A percentile compares a stretch with the other conserved stretches of the same genome.
These are phyloP conservation scores for Stereocaulon alpinum DNA, from an alignment of 495 filamentous ascomycete species.

Conservation along the genomic window DNA sequence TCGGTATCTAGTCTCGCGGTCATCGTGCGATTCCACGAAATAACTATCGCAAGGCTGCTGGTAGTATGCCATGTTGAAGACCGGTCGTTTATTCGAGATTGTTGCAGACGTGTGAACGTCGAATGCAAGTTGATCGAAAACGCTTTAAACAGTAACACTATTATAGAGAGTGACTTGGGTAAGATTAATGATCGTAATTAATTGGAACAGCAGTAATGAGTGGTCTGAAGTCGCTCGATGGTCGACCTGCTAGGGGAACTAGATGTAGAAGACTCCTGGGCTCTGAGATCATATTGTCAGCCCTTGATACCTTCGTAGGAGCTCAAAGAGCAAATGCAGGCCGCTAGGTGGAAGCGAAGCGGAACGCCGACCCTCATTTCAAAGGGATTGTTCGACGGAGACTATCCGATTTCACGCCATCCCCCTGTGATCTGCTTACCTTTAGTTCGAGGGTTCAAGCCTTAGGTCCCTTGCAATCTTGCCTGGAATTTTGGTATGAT, in stretches of 20 bases:
- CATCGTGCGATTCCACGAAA: slow-evolving; percentile 79
- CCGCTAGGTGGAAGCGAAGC: not conserved
- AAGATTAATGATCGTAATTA: slow-evolving; percentile 45
- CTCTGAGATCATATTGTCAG: slow-evolving; percentile 5
- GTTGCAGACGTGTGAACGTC: slow-evolving; percentile 24
- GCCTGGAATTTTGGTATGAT: slow-evolving; percentile 13
- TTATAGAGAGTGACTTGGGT: slow-evolving; percentile 45
- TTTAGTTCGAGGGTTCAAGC: not conserved
- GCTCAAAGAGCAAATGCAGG: slow-evolving; percentile 1
- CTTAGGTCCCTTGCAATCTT: slow-evolving; percentile 19
- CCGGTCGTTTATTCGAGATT: slow-evolving; percentile 2
- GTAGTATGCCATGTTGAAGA: slow-evolving; percentile 63
- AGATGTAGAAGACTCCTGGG: slow-evolving; percentile 12
- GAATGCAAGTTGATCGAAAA: slow-evolving; percentile 24
- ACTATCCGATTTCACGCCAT: too few species aligned
- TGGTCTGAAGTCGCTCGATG: slow-evolving; percentile 22
- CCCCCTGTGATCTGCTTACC: slow-evolving; percentile 8
- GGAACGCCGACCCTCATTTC: slow-evolving; percentile 7
- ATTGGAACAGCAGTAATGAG: slow-evolving; percentile 40
- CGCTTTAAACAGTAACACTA: slow-evolving; percentile 9
- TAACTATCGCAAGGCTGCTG: slow-evolving; percentile 60
- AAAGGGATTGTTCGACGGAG: slow-evolving; percentile 2
- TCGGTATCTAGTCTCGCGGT: slow-evolving; percentile 32
- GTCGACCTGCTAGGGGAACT: slow-evolving; percentile 12
- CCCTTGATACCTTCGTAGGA: not conserved